Base-by-base conservation (phyloP, 257 asterid species). In the Orobanche coerulescens region DNA sequence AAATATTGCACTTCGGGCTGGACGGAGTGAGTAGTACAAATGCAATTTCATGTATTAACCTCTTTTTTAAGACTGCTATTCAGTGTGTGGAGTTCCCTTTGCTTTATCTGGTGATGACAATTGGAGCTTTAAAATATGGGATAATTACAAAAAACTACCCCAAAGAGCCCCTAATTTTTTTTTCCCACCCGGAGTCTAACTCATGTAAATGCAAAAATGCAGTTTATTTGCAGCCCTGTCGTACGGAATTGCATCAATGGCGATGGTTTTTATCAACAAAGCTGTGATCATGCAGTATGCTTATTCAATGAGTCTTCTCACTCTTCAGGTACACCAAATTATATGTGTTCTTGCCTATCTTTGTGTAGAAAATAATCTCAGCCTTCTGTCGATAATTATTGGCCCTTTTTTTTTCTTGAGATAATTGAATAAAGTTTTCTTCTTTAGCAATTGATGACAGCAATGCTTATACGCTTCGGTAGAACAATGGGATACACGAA, bases 221-320 rank as follows among this genome's bases (percentile, higher is more conserved):
- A 93, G 98, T 69, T 78, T 86, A 75, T 40, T 73, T 19, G 75
- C 96, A 12, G 98, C 97, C 28, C 10, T 86, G 26, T 81, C 97
- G 0, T 93, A 86, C 80, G 98, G 98, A 61, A 44, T 80, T 70
- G 68, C 96, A 30, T 93, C 97, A 6, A 93, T 93, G 98, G 94
- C 86, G 6, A 93, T 93, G 98, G 97, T 89, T 59, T 92, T 93
- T 69, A 89, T 93, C 79, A 89, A 93, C 70, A 89, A 93, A 82
- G 97, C 98, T 11, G 91, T 93, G 76, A 64, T 93, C 14, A 88
- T 93, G 95, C 95, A 86, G 68, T 89, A 88, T 75, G 67, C 91
- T 0, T 74, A 87, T 57, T 84, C 96, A 0, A 89, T 89, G 98
- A 86, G 95, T 52, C 95, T 93, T 64, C 94, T 93, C 16, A 72